Percentiles rank a stretch among this genome's conserved stretches.
Conservation (phyloP, 805 yeast genomes). For the Candida krabiensis region DNA sequence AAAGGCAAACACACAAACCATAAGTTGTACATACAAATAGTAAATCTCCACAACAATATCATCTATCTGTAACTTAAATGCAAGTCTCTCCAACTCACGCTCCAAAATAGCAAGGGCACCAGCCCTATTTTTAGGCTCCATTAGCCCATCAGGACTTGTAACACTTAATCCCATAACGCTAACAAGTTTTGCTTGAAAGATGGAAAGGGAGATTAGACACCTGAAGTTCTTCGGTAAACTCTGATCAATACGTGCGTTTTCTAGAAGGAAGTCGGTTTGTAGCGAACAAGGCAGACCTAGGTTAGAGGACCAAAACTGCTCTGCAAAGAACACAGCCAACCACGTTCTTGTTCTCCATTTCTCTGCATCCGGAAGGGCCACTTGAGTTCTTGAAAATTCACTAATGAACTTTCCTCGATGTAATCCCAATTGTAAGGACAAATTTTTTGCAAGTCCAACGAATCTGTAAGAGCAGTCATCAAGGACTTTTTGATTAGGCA, state of each 20-base stretch:
- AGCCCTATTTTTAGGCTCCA: conserved; percentile 81
- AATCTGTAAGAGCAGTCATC: conserved; percentile 92
- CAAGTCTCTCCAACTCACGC: conserved; percentile 72
- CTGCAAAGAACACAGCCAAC: conserved; percentile 84
- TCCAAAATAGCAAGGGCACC: conserved; percentile 76
- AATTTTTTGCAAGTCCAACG: conserved; percentile 79
- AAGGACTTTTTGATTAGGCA: conserved; percentile 87
- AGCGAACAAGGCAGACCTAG: conserved; percentile 86
- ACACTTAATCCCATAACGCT: conserved; percentile 86
- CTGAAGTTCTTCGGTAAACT: conserved; percentile 68
- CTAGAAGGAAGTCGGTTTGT: conserved; percentile 79
- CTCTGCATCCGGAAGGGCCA: conserved; percentile 84
- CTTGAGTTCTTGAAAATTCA: conserved; percentile 89
- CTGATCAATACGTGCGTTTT: conserved; percentile 69
- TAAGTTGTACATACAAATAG: conserved; percentile 72
- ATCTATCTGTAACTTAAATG: conserved; percentile 64
- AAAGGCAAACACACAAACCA: conserved; percentile 87
- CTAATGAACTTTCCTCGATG: conserved; percentile 90
- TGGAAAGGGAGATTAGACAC: conserved; percentile 68
- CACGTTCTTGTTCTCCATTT: conserved; percentile 93
- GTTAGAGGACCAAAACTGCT: conserved; percentile 87
- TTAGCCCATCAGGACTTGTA: conserved; percentile 81
- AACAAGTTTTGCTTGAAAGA: conserved; percentile 81
- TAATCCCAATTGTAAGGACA: conserved; percentile 83
- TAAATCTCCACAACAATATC: conserved; percentile 74